phyloP scores from a whole-genome alignment of 2,329 filamentous ascomycete species.

The Bipolaris sorokiniana region DNA sequence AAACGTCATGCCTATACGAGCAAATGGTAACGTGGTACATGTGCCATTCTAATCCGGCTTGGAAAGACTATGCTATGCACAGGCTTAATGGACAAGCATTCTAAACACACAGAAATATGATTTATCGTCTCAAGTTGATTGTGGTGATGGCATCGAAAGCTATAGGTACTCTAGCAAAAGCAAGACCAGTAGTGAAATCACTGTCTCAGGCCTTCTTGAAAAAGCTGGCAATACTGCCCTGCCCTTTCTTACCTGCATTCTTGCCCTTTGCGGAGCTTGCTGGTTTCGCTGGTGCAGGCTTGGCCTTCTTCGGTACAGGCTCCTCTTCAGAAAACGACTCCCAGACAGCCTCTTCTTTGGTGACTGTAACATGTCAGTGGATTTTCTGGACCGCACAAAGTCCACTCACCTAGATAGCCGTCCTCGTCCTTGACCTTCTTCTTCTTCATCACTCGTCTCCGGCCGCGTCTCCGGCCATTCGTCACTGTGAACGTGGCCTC shows the following conservation, averaged over 20 bases:
- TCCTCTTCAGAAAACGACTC: constrained; percentile 95
- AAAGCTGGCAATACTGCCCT: constrained; percentile 91
- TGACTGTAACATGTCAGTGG: constrained; percentile 65
- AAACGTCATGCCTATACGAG: too few relatives aligned
- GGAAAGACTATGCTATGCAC: too few relatives aligned
- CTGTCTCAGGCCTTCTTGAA: constrained; percentile 73
- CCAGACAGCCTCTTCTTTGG: constrained; percentile 82
- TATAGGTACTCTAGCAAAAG: not conserved
- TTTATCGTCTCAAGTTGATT: not conserved
- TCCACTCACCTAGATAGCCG: constrained; percentile 77
- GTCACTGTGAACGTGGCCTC: constrained; percentile 56
- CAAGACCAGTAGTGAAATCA: not conserved
- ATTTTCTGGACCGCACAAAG: not conserved
- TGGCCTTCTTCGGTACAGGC: constrained; percentile 63
- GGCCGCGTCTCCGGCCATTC: constrained; percentile 74
- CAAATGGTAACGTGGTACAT: too few relatives aligned
- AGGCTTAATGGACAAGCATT: too few relatives aligned
- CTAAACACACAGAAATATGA: too few relatives aligned
- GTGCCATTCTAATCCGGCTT: too few relatives aligned
- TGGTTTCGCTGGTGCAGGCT: constrained; percentile 47
- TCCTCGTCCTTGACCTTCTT: constrained; percentile 85
- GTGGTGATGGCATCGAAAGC: not conserved
- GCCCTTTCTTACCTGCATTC: constrained; percentile 57
- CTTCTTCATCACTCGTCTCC: constrained; percentile 84
- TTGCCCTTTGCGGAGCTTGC: constrained; percentile 60